Base-by-base conservation (phyloP, 305 asterid species). In the Rubia tinctorum region DNA sequence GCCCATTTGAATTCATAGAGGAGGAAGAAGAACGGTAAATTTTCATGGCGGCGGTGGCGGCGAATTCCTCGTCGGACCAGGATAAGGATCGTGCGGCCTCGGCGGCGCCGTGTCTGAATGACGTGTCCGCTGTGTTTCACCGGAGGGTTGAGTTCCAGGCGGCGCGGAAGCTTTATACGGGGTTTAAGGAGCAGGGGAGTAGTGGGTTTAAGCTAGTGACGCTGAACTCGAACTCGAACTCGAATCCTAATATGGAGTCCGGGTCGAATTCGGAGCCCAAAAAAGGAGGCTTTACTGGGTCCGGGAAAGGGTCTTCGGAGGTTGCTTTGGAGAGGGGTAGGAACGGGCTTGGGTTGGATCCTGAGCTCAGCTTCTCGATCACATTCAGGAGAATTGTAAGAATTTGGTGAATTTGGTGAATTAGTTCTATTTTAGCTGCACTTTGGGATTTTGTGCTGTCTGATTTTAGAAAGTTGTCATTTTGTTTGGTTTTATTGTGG, bases 191-290 rank as follows among this genome's bases (percentile, higher is more conserved):
- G 17, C 71, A 69, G 60, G 80, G 82, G 49, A 81, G 78, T 66
- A 90, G 87, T 73, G 98, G 97, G 88, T 92, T 90, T 86, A 89
- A 84, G 89, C 88, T 92, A 18, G 95, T 87, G 74, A 87, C 97
- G 2, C 71, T 95, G 77, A 92, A 92, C 80, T 96, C 96, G 4
- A 44, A 45, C 43, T 58, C 73, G n/a, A 72, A 47, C 34, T 30
- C 67, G 14, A 49, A 49, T 4, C 40, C 71, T 69, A 75, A 68
- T 15, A 25, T 81, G 78, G 96, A 82, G 34, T 56, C 62, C 2
- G 45, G 51, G 3, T 49, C 73, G 67, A 76, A 65, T 15, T 39
- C 82, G 76, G 97, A 83, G 73, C 43, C 80, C 18, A 76, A 69
- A 3, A 76, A 68, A 58, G 81, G 55, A 45, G 25, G 43, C 34